Conservation (phyloP, 1,284 basidiomycete genomes). For the Puccinia polysora region DNA sequence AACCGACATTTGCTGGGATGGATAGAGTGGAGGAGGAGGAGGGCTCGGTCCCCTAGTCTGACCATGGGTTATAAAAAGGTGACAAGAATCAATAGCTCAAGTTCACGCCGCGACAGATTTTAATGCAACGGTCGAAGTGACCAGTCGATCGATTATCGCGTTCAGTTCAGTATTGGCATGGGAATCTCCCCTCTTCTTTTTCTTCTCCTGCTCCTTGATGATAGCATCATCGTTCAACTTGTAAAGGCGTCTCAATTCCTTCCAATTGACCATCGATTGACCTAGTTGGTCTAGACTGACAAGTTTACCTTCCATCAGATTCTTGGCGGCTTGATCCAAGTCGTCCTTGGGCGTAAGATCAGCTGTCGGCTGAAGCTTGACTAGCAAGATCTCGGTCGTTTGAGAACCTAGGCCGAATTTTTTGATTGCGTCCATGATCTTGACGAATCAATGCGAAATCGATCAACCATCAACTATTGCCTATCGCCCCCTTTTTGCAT, state of each 20-base stretch:
- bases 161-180: slow-evolving; percentile 54
- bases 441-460: background rate
- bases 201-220: slow-evolving; percentile 55
- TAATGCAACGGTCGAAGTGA: slow-evolving; percentile 71
- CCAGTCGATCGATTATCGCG: slow-evolving; percentile 62
- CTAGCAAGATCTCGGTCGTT: slow-evolving; percentile 67
- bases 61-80: too few relatives aligned
- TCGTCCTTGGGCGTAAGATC: slow-evolving; percentile 59
- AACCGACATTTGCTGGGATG: too few relatives aligned
- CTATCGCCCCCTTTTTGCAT: background rate
- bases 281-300: slow-evolving; percentile 55
- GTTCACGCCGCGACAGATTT: slow-evolving; percentile 60
- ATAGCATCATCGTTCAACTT: slow-evolving; percentile 64
- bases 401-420: slow-evolving; percentile 72
- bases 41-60: too few relatives aligned
- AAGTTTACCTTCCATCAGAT: slow-evolving; percentile 61
- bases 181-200: slow-evolving; percentile 45
- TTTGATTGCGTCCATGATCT: slow-evolving; percentile 81
- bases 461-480: background rate
- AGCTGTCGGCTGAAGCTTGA: slow-evolving; percentile 59
- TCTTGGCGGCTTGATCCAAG: slow-evolving; percentile 45
- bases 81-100: slow-evolving; percentile 47
- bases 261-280: slow-evolving; percentile 47
- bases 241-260: slow-evolving; percentile 59
- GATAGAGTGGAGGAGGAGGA: too few relatives aligned